phyloP scores from a whole-genome alignment of 2,329 filamentous ascomycete genomes.

The Scytalidium lignicola region DNA sequence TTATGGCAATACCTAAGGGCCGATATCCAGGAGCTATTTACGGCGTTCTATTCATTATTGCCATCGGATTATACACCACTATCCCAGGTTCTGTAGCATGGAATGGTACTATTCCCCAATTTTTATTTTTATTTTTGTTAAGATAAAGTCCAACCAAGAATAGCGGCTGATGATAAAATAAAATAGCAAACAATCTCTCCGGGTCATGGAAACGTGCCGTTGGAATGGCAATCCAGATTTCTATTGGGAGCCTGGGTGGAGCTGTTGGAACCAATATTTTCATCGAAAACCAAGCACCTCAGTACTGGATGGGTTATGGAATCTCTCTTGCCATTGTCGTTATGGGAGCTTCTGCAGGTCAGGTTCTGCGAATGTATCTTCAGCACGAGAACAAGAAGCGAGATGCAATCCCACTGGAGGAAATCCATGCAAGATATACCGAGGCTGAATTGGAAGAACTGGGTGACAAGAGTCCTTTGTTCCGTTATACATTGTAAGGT shows the following conservation, averaged over 20 bases:
- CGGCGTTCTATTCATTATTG: constrained; percentile 72
- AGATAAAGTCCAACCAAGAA: no score
- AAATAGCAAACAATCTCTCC: constrained; percentile 49
- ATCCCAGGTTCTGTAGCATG: no score
- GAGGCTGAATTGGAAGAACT: constrained; percentile 22
- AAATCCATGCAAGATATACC: constrained; percentile 10
- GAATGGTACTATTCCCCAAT: no score
- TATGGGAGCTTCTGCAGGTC: constrained; percentile 31
- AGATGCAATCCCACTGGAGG: constrained; percentile 60
- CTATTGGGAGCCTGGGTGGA: constrained; percentile 52
- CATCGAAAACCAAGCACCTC: constrained; percentile 42
- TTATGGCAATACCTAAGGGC: constrained; percentile 20
- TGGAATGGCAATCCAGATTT: constrained; percentile 62
- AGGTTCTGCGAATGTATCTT: no score
- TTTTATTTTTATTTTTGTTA: no score
- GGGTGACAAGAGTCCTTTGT: constrained; percentile 29
- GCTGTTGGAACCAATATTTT: constrained; percentile 73
- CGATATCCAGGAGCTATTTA: constrained; percentile 65
- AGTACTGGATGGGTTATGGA: constrained; percentile 36
- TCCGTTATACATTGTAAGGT: constrained; percentile 27
- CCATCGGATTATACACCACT: no score
- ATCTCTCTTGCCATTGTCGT: constrained; percentile 29
- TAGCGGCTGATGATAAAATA: no score
- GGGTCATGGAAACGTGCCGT: constrained; percentile 52
- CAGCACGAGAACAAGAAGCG: constrained; percentile 17